phyloP scores from a whole-genome alignment of 305 asterid genomes.

The Fraxinus floribunda region DNA sequence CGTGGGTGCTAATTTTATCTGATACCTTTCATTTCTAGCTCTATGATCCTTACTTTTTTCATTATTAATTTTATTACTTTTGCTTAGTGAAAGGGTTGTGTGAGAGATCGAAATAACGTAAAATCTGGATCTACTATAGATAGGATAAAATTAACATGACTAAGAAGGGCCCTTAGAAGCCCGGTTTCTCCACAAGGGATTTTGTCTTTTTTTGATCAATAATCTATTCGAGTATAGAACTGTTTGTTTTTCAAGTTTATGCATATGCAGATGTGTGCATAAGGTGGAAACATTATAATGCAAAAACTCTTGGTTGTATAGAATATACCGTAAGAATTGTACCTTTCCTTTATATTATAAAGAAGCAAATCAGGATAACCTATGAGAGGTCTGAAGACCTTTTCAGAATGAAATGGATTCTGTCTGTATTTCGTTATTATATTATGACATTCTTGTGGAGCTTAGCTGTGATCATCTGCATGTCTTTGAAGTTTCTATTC shows the following conservation, averaged over 20 bases:
- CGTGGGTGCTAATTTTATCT: not conserved
- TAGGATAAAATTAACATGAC: not conserved
- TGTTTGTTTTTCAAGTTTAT: not conserved
- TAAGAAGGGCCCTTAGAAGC: not conserved
- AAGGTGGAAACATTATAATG: slow-evolving; percentile 35
- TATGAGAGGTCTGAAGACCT: slow-evolving; percentile 2
- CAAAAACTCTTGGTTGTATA: slow-evolving; percentile 25
- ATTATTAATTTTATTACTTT: not conserved
- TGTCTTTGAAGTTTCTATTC: not conserved
- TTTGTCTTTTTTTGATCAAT: slow-evolving; percentile 12
- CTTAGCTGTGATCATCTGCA: slow-evolving; percentile 14
- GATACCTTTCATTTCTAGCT: not conserved
- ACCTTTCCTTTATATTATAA: slow-evolving; percentile 22
- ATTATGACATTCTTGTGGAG: not conserved
- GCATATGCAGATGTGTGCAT: slow-evolving; percentile 32
- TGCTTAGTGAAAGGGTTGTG: not conserved
- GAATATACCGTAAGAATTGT: slow-evolving; percentile 5
- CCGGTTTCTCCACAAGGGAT: not conserved
- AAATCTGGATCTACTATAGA: not conserved
- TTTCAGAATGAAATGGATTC: slow-evolving; percentile 24
- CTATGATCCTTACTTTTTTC: not conserved
- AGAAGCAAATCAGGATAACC: not conserved
- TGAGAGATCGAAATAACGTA: not conserved
- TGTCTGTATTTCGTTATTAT: slow-evolving; percentile 27
- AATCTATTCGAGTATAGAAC: not conserved